phyloP scores from a whole-genome alignment of 2,329 filamentous ascomycete genomes.

The Zarea fungicola region DNA sequence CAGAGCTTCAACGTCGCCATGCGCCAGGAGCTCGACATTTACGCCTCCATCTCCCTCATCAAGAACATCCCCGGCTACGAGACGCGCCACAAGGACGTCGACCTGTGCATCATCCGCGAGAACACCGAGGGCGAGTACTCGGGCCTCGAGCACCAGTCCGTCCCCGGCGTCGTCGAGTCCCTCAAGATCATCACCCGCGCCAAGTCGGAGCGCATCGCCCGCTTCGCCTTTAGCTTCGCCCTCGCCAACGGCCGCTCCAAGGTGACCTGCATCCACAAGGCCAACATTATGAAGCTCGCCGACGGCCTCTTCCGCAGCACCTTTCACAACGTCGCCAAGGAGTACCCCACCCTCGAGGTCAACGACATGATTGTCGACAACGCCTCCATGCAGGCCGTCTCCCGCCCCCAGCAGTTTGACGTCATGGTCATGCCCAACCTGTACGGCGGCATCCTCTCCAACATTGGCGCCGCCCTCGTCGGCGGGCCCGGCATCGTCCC shows the following conservation, averaged over 20 bases:
- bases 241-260: conserved; percentile 99
- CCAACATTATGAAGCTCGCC: conserved; percentile 99
- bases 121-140: conserved; percentile 99
- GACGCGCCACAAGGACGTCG: conserved; percentile 94
- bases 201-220: conserved; percentile 98
- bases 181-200: conserved; percentile 99
- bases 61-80: conserved; percentile 99
- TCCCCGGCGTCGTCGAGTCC: conserved; percentile 93
- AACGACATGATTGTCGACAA: conserved; percentile 99
- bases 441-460: conserved; percentile 97
- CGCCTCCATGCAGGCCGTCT: conserved; percentile 98
- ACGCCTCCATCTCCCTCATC: conserved; percentile 94
- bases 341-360: conserved; percentile 91
- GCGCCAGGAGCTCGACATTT: conserved; percentile 98
- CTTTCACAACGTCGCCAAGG: conserved; percentile 87
- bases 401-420: conserved; percentile 94
- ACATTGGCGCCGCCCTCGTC: conserved; percentile 95
- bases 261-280: conserved; percentile 99
- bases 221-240: conserved; percentile 97
- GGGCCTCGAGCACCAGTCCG: conserved; percentile 96
- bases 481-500: conserved; percentile 96
- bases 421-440: conserved; percentile 99
- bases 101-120: conserved; percentile 99
- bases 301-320: conserved; percentile 98
- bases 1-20: conserved; percentile 99